phyloP scores from a whole-genome alignment of 2,329 filamentous ascomycete species.

The Aspergillus sp. region DNA sequence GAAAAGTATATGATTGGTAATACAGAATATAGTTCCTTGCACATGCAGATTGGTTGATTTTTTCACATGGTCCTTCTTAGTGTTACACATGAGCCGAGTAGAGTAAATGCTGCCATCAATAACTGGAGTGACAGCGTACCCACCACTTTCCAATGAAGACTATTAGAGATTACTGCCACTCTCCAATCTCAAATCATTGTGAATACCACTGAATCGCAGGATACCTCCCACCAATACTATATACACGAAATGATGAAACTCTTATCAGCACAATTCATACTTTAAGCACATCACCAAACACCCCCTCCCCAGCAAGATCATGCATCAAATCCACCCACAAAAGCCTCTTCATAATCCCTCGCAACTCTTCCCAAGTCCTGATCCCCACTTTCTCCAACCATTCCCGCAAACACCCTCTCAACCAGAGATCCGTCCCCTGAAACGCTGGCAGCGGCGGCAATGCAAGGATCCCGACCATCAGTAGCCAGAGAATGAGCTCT shows the following conservation, averaged over 20 bases:
- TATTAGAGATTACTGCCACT: too few relatives aligned
- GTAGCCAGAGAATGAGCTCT: neutral
- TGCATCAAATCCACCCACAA: neutral
- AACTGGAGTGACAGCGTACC: too few relatives aligned
- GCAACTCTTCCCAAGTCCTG: too few relatives aligned
- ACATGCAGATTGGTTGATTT: neutral
- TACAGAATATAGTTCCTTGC: slow-evolving; percentile 3
- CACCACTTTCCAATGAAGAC: too few relatives aligned
- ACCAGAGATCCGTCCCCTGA: neutral
- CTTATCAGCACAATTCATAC: neutral
- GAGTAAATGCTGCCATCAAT: too few relatives aligned
- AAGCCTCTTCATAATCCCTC: neutral
- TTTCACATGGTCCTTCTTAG: too few relatives aligned
- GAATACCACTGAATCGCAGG: too few relatives aligned
- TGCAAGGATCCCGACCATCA: neutral
- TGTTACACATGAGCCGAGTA: too few relatives aligned
- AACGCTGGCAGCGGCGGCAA: neutral
- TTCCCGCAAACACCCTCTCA: neutral
- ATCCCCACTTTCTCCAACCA: neutral
- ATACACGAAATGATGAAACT: too few relatives aligned
- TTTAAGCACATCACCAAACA: neutral
- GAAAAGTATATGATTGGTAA: slow-evolving; percentile 19
- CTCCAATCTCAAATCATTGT: too few relatives aligned
- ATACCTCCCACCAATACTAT: too few relatives aligned
- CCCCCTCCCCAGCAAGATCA: neutral